These are phyloP conservation scores for Triticum timopheevii DNA, from an alignment of 176 grass and related monocot genomes.

Conservation along the genomic window DNA sequence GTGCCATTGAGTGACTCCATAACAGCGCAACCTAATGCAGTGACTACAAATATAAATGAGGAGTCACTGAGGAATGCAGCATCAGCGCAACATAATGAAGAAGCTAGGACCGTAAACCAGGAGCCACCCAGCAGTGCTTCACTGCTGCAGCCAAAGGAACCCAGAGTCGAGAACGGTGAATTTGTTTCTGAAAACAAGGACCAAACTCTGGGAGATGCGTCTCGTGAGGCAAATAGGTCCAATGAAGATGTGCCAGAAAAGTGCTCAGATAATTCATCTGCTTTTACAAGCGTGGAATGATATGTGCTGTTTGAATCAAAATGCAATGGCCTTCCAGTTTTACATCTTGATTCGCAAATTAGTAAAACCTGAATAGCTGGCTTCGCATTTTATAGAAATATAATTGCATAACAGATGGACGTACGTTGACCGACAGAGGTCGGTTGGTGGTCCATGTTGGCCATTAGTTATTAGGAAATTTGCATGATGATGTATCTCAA, in stretches of 20 bases:
- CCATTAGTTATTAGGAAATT: background rate
- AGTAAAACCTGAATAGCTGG: background rate
- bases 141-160: constrained; percentile 2
- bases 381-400: background rate
- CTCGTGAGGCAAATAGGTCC: background rate
- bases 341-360: background rate
- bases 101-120: background rate
- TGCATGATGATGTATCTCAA: background rate
- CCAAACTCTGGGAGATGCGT: background rate
- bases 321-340: background rate
- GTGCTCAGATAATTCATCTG: background rate
- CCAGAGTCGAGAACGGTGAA: constrained; percentile 10
- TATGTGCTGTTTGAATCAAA: constrained; percentile 8
- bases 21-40: background rate
- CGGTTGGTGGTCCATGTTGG: constrained; percentile 1
- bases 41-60: background rate
- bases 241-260: background rate
- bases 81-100: background rate
- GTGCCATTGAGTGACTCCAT: background rate
- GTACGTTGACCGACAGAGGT: background rate
- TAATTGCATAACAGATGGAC: background rate
- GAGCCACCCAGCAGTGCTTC: constrained; percentile 20
- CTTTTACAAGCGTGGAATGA: background rate
- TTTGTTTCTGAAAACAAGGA: background rate
- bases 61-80: background rate